Base-by-base conservation (phyloP, 2,329 filamentous ascomycete species). In the Rhynchosporium graminicola region DNA sequence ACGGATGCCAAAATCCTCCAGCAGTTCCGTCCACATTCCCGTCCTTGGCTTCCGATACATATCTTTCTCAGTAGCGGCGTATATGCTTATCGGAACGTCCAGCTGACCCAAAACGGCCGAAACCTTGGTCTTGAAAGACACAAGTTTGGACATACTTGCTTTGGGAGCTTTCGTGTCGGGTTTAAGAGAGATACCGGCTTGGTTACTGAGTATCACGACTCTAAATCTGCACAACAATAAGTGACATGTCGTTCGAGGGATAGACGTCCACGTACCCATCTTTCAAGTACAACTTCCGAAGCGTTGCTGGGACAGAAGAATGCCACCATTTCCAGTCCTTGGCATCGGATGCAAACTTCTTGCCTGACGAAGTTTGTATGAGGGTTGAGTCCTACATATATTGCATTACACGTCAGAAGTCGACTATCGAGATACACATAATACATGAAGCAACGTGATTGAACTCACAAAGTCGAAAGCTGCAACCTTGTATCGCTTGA, bases 261-360 rank as follows among this genome's bases (percentile, higher is more conserved):
- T 46, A 28, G 3, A 2, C 43, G 3, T 29, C 31, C 42, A 66
- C 77, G 51, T 77, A 90, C 83, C 87, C 91, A 68, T 95, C 84
- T 10, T 85, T 79, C 6, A 77, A 67, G 71, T 91, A 83, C 1
- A 98, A 79, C 63, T 87, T 79, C 67, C 82, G 84, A 20, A 99
- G 75, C 58, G 79, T 84, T 0, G 75, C 76, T 0, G 92, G 91
- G 0, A 98, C 90, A 20, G 77, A 81, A 13, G 77, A 70, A 74
- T 96, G 80, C 92, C 92, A 98, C 95, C 95, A 99, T 75, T 91
- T 92, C 95, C 95, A 99, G 74, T 98, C 94, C 3, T 80, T 79
- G 0, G 87, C 84, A 67, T 87, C 84, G 57, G 83, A 82, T 2
- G 86, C 82, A 71, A 94, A 94, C 57, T 84, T 89, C 76, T 91